Percentiles rank a stretch among this genome's conserved stretches.
Conservation (phyloP, 495 filamentous ascomycete species). For the Penicillium cataractarum region DNA sequence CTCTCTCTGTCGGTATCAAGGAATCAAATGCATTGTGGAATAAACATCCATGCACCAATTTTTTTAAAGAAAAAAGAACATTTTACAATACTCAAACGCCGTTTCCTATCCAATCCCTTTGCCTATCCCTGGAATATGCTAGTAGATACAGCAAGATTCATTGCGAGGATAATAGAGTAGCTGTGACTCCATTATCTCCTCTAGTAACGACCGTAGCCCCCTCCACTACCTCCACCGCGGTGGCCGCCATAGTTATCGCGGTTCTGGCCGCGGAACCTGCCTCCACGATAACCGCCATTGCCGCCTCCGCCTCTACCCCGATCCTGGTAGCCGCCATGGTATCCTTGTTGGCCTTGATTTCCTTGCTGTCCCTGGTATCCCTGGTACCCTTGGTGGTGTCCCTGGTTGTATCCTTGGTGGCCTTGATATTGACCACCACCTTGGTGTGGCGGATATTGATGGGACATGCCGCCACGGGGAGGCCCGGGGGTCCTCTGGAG, state of each 20-base stretch:
- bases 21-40: neutral
- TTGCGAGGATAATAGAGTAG: conserved; percentile 11
- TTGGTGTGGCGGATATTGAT: conserved; percentile 33
- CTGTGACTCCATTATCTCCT: neutral
- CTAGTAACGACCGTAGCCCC: conserved; percentile 48
- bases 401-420: conserved; percentile 22
- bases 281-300: conserved; percentile 28
- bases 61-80: conserved; percentile 8
- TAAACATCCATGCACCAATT: neutral
- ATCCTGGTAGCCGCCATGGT: conserved; percentile 29
- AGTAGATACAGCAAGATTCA: conserved; percentile 16
- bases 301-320: conserved; percentile 31
- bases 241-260: conserved; percentile 33
- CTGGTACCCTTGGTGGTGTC: conserved; percentile 31
- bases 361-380: neutral
- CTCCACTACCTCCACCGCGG: conserved; percentile 29
- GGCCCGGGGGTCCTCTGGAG: conserved; percentile 48
- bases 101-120: neutral
- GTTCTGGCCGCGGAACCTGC: conserved; percentile 31
- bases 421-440: conserved; percentile 31
- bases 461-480: conserved; percentile 40
- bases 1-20: neutral
- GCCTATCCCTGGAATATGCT: neutral
- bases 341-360: conserved; percentile 34
- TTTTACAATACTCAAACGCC: conserved; percentile 8